These are phyloP conservation scores for Cytospora mali DNA, from an alignment of 2,329 filamentous ascomycete genomes.

Conservation along the genomic window DNA sequence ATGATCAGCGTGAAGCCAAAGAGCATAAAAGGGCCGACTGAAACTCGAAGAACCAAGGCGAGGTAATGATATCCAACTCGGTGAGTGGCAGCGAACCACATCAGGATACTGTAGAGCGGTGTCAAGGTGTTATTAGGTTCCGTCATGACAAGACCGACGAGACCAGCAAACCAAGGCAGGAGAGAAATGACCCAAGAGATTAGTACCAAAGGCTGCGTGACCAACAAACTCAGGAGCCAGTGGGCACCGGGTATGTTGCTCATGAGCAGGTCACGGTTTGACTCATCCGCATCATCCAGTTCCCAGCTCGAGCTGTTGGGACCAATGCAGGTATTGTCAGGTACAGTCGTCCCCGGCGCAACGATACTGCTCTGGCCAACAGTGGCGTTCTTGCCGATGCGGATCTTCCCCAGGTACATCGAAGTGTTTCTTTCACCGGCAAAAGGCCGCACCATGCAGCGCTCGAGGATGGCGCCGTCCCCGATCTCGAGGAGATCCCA, in stretches of 20 bases:
- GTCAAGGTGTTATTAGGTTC: conserved; percentile 39
- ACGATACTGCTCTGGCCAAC: conserved; percentile 53
- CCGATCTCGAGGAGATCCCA: conserved; percentile 59
- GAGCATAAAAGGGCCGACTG: conserved; percentile 47
- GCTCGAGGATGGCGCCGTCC: conserved; percentile 50
- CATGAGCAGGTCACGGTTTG: conserved; percentile 48
- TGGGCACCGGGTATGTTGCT: conserved; percentile 45
- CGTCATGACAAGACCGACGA: conserved; percentile 48
- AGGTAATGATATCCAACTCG: conserved; percentile 55
- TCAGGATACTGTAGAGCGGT: conserved; percentile 45
- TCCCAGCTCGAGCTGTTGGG: conserved; percentile 62
- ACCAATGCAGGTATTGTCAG: conserved; percentile 54
- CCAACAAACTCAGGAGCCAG: conserved; percentile 46
- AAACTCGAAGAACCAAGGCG: conserved; percentile 45
- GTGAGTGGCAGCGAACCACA: conserved; percentile 52
- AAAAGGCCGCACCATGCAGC: conserved; percentile 55
- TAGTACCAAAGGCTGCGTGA: conserved; percentile 46
- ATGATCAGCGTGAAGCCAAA: conserved; percentile 47
- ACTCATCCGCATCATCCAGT: conserved; percentile 45
- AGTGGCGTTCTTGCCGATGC: conserved; percentile 49
- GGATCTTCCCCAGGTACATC: conserved; percentile 58
- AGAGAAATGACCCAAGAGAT: conserved; percentile 46
- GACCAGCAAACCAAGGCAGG: conserved; percentile 48
- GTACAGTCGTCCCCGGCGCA: conserved; percentile 52
- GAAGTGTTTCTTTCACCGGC: conserved; percentile 58